A percentile compares a stretch with the other conserved stretches of the same genome.
These are phyloP conservation scores for Rickenella mellea DNA, from an alignment of 768 basidiomycete species.

Conservation along the genomic window DNA sequence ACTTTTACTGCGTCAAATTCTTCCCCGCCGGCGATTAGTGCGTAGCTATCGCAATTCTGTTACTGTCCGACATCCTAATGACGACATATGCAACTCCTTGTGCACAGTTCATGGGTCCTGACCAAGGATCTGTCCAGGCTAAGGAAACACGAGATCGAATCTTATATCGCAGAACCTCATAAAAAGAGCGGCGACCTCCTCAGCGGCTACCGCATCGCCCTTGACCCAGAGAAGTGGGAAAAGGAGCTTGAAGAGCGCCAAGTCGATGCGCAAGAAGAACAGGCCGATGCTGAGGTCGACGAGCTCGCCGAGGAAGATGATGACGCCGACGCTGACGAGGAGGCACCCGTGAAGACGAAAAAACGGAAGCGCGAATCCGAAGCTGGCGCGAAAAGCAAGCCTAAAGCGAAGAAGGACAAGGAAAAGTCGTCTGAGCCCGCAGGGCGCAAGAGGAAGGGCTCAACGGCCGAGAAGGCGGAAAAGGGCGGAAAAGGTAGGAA, in stretches of 20 bases:
- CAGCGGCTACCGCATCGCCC: slow-evolving; percentile 65
- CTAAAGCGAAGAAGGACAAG: slow-evolving; percentile 40
- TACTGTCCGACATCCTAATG: slow-evolving; percentile 7
- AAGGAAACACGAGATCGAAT: slow-evolving; percentile 70
- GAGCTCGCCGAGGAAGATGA: slow-evolving; percentile 48
- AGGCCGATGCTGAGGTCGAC: slow-evolving; percentile 56
- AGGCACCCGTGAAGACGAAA: slow-evolving; percentile 30
- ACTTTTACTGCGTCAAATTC: slow-evolving; percentile 71
- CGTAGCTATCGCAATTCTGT: slow-evolving; percentile 25
- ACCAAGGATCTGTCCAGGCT: slow-evolving; percentile 77
- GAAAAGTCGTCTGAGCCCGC: slow-evolving; percentile 28
- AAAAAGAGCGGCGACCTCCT: slow-evolving; percentile 73
- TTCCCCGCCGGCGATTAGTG: slow-evolving; percentile 94
- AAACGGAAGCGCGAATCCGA: slow-evolving; percentile 62
- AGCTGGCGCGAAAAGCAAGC: slow-evolving; percentile 24
- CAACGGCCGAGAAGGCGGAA: slow-evolving; percentile 18
- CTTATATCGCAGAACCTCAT: slow-evolving; percentile 67
- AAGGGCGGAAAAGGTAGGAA: slow-evolving; percentile 31
- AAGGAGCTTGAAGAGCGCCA: slow-evolving; percentile 28
- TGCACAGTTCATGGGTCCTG: slow-evolving; percentile 70
- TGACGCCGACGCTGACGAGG: slow-evolving; percentile 39
- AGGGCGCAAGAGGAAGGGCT: slow-evolving; percentile 25
- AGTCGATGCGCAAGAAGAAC: slow-evolving; percentile 30
- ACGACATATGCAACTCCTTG: slow-evolving; percentile 4
- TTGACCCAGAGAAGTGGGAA: slow-evolving; percentile 66